Evolutionary conservation across 202 grass and related monocot genomes (phyloP).

Genomic region (Panicum virgatum): DNA sequence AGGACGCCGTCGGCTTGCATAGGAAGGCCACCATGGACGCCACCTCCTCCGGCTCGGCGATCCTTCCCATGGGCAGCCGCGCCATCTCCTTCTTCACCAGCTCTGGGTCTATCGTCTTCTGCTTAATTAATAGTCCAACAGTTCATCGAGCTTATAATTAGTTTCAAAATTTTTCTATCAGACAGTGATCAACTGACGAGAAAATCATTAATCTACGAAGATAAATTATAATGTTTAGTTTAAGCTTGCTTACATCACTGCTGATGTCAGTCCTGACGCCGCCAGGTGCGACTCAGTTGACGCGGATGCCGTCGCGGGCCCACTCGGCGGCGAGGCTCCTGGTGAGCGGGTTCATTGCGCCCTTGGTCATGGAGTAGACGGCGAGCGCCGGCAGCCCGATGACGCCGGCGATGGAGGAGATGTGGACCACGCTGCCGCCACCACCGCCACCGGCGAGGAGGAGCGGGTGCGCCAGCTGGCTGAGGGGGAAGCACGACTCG

Average conservation of each 20-base stretch:
- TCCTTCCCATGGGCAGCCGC: conserved; percentile 27
- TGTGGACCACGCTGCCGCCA: conserved; percentile 37
- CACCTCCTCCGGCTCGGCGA: conserved; percentile 59
- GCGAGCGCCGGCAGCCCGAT: conserved; percentile 20
- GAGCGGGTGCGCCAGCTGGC: conserved; percentile 44
- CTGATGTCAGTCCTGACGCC: conserved; percentile 32
- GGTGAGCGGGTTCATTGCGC: conserved; percentile 48
- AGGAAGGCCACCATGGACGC: conserved; percentile 62
- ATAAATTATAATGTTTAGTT: too few relatives aligned
- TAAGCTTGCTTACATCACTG: conserved; percentile 11
- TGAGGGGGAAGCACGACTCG: conserved; percentile 48
- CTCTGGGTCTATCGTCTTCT: conserved; percentile 35
- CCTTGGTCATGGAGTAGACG: conserved; percentile 53
- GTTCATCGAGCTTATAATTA: not conserved
- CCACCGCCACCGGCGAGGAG: not conserved
- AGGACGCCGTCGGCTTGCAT: conserved; percentile 53
- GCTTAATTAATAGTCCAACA: not conserved
- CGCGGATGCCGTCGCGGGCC: conserved; percentile 48
- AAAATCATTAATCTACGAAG: too few relatives aligned
- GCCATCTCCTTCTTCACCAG: conserved; percentile 29
- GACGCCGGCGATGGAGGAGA: conserved; percentile 46
- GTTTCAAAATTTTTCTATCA: not conserved
- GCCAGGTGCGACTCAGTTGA: conserved; percentile 53
- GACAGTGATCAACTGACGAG: too few relatives aligned
- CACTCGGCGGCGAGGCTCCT: conserved; percentile 53